phyloP scores from a whole-genome alignment of 495 filamentous ascomycete species.

The Tuber melanosporum region DNA sequence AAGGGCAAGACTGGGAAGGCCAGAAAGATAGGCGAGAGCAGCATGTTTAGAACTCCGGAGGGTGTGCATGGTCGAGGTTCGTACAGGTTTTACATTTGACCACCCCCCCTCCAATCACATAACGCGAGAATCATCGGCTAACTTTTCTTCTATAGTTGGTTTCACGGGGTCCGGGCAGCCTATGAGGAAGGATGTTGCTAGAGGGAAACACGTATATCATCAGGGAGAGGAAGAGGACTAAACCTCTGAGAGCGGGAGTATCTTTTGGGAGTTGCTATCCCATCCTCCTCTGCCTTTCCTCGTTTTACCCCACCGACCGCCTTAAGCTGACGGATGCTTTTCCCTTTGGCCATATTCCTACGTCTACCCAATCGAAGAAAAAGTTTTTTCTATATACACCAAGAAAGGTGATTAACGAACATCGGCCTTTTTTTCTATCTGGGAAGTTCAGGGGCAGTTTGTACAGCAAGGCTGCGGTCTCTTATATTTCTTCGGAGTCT shows the following conservation, averaged over 20 bases:
- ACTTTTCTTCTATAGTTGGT: constrained; percentile 58
- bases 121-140: constrained; percentile 38
- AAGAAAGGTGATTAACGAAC: background rate
- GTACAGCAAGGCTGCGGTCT: constrained; percentile 31
- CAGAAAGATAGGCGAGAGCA: constrained; percentile 65
- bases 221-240: constrained; percentile 68
- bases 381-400: background rate
- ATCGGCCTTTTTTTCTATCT: constrained; percentile 4
- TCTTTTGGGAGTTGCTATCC: constrained; percentile 7
- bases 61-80: constrained; percentile 78
- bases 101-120: background rate
- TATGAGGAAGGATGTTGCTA: constrained; percentile 84
- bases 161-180: constrained; percentile 90
- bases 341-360: constrained; percentile 2
- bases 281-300: constrained; percentile 17
- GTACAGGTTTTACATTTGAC: constrained; percentile 31
- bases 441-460: constrained; percentile 23
- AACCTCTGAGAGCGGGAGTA: constrained; percentile 18
- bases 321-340: constrained; percentile 25
- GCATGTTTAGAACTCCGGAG: constrained; percentile 92
- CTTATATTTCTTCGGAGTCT: constrained; percentile 18
- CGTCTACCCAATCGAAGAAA: constrained; percentile 5
- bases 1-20: constrained; percentile 55
- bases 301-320: constrained; percentile 11
- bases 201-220: constrained; percentile 82